These are phyloP conservation scores for Cercospora sesami DNA, from an alignment of 2,329 filamentous ascomycete genomes.

Conservation along the genomic window DNA sequence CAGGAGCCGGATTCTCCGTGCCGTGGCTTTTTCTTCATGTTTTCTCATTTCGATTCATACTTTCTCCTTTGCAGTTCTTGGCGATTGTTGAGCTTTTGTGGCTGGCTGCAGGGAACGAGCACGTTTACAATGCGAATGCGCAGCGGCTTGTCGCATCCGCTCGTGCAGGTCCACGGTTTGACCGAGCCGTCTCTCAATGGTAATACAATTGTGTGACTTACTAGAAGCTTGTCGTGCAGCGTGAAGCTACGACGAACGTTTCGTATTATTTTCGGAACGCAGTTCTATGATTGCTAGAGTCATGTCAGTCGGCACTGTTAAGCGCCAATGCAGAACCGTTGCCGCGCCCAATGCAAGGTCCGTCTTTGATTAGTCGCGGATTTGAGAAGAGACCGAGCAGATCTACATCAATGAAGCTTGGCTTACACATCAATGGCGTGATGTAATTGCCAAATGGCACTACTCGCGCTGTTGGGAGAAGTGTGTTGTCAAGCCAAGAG, in stretches of 20 bases:
- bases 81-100: neutral
- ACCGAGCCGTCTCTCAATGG: neutral
- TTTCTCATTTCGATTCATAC: neutral
- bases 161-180: too few relatives aligned
- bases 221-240: neutral
- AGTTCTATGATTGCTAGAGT: neutral
- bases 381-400: neutral
- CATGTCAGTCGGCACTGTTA: neutral
- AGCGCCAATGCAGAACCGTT: neutral
- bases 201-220: neutral
- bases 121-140: neutral
- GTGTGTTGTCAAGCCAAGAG: neutral
- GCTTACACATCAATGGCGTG: neutral
- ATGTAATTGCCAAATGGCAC: neutral
- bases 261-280: neutral
- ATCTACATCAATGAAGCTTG: neutral
- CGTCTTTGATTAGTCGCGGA: neutral
- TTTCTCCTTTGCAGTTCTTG: neutral
- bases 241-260: neutral
- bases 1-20: neutral
- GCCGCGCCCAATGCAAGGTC: neutral
- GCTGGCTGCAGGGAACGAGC: neutral
- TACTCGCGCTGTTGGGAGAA: neutral
- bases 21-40: neutral
- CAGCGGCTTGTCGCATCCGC: too few relatives aligned